phyloP scores from a whole-genome alignment of 2,329 filamentous ascomycete species.

The Penicillium polonicum region DNA sequence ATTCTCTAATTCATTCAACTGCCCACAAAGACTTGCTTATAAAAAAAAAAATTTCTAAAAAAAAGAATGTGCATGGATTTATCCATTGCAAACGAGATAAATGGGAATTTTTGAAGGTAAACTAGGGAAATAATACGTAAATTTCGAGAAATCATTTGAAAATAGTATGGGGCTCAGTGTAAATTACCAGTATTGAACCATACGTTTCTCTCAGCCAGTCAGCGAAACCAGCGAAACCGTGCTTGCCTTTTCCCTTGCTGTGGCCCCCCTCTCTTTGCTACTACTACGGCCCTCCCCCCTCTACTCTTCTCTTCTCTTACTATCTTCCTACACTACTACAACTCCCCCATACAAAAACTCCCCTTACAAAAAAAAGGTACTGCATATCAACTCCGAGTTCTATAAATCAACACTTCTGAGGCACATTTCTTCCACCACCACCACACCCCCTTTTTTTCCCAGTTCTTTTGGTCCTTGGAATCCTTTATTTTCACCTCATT shows the following conservation, averaged over 20 bases:
- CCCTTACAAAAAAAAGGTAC: constrained; percentile 40
- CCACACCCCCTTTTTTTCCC: constrained; percentile 18
- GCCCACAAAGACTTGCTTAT: background rate
- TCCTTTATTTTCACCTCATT: constrained; percentile 15
- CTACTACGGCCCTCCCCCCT: constrained; percentile 37
- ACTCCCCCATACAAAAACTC: constrained; percentile 33
- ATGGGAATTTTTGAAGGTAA: background rate
- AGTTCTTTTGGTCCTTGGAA: constrained; percentile 12
- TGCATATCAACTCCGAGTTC: constrained; percentile 38
- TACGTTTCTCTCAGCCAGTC: constrained; percentile 26
- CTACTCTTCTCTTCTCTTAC: constrained; percentile 32
- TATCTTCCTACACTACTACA: constrained; percentile 32
- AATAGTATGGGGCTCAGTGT: background rate
- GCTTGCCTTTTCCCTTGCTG: constrained; percentile 26
- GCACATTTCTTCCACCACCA: constrained; percentile 30
- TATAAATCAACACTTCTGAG: constrained; percentile 18
- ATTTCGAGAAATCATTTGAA: background rate
- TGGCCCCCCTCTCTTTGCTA: constrained; percentile 32
- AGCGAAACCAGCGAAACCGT: constrained; percentile 19
- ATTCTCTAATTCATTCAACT: background rate
- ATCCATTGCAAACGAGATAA: background rate
- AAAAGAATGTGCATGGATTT: background rate
- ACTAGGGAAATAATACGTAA: background rate
- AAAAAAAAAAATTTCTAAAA: background rate
- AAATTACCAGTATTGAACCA: constrained; percentile 25